Conservation (phyloP, 1,284 basidiomycete genomes). For the Tilletiopsis washingtonensis region DNA sequence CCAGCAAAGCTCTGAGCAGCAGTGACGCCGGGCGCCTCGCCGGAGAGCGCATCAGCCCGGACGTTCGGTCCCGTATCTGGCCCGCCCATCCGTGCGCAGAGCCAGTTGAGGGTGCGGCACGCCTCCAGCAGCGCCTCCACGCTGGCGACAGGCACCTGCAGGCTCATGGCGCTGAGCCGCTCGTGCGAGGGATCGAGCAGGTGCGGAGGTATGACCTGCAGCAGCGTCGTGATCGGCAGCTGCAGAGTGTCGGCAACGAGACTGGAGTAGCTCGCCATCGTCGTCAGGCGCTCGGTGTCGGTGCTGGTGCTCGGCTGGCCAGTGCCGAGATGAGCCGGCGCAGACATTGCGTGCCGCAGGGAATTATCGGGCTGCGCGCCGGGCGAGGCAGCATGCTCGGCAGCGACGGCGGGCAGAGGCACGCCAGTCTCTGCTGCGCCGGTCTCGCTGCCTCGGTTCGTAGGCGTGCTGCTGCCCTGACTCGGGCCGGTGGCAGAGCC, state of each 20-base stretch:
- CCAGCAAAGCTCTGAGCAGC: no score
- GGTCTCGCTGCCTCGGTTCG: no score
- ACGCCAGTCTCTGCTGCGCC: no score
- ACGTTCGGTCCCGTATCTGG: no score
- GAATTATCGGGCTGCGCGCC: neutral
- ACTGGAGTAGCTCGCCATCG: neutral
- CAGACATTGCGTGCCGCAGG: neutral
- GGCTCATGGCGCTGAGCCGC: constrained; percentile 20
- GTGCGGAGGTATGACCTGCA: constrained; percentile 18
- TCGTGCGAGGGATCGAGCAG: constrained; percentile 21
- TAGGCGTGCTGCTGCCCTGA: no score
- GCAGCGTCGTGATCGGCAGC: neutral
- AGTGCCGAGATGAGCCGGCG: neutral
- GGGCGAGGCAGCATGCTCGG: neutral
- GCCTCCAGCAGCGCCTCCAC: constrained; percentile 29
- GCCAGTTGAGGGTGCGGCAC: constrained; percentile 27
- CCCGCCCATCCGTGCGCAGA: constrained; percentile 6
- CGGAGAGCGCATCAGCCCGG: neutral
- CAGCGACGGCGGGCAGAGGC: no score
- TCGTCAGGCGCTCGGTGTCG: neutral
- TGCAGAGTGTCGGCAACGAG: constrained; percentile 3
- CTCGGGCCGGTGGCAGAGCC: no score
- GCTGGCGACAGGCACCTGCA: constrained; percentile 30
- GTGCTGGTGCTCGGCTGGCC: neutral
- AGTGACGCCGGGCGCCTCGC: neutral